These are phyloP conservation scores for Nemania diffusa DNA, from an alignment of 2,329 filamentous ascomycete genomes.

Conservation along the genomic window DNA sequence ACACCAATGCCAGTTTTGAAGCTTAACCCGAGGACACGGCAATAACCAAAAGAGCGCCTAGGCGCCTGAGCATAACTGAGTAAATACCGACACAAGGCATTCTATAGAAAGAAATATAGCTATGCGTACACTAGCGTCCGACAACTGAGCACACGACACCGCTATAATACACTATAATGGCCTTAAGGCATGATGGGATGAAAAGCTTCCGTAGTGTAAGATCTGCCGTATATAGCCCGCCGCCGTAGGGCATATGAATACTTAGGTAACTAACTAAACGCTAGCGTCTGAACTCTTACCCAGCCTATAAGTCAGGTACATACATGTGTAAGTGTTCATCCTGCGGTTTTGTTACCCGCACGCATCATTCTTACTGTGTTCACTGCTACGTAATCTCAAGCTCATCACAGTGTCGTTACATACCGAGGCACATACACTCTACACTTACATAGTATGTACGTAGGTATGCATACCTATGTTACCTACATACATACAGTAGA, in stretches of 20 bases:
- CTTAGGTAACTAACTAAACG: slow-evolving; percentile 14
- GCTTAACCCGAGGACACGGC: neutral
- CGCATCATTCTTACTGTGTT: slow-evolving; percentile 28
- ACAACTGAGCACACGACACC: neutral
- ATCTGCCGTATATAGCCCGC: slow-evolving; percentile 30
- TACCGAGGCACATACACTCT: neutral
- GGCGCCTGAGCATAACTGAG: no score
- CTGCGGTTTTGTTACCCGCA: neutral
- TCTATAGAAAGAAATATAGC: neutral
- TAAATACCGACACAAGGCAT: no score
- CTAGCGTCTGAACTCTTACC: slow-evolving; percentile 14
- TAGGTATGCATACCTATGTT: no score
- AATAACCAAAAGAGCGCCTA: neutral
- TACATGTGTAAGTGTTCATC: neutral
- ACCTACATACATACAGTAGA: neutral
- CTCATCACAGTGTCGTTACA: slow-evolving; percentile 21
- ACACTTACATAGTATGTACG: neutral
- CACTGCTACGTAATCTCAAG: neutral
- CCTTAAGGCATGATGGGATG: slow-evolving; percentile 28
- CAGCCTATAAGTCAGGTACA: neutral
- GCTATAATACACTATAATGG: neutral
- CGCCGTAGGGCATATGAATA: slow-evolving; percentile 15
- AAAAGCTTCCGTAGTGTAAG: slow-evolving; percentile 31
- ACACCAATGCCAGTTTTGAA: slow-evolving; percentile 11
- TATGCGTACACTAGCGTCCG: neutral